Percentiles rank a stretch among this genome's conserved stretches.
Conservation (phyloP, 2,329 filamentous ascomycete species). For the Zymoseptoria crescenta region DNA sequence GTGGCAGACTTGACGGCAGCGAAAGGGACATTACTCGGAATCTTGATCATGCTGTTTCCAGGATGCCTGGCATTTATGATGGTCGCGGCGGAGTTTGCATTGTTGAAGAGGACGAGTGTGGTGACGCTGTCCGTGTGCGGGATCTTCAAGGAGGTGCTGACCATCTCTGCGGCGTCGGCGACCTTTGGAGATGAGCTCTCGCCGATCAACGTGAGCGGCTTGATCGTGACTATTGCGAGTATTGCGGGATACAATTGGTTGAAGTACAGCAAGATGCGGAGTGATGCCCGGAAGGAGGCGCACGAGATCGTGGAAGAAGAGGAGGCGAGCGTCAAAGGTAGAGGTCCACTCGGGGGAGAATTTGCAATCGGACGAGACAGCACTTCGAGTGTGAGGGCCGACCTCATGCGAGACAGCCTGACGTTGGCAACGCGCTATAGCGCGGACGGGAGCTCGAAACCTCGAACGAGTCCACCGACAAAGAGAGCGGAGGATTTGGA, state of each 20-base stretch:
- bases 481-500: constrained; percentile 42
- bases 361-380: constrained; percentile 14
- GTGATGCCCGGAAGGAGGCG: constrained; percentile 54
- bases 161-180: constrained; percentile 78
- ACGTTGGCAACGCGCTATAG: constrained; percentile 10
- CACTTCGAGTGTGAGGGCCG: constrained; percentile 25
- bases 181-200: constrained; percentile 87
- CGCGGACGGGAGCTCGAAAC: constrained; percentile 10
- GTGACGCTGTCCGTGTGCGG: constrained; percentile 94
- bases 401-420: constrained; percentile 16
- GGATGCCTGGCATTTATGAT: constrained; percentile 89
- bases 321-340: constrained; percentile 3
- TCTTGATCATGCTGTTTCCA: constrained; percentile 76
- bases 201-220: constrained; percentile 74
- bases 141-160: constrained; percentile 98
- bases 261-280: constrained; percentile 83
- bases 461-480: constrained; percentile 27
- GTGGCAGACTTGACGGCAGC: constrained; percentile 55
- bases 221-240: constrained; percentile 75
- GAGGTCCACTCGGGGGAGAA: constrained; percentile 3
- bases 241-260: constrained; percentile 91
- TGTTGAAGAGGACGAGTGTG: constrained; percentile 89
- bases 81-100: constrained; percentile 92
- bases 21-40: constrained; percentile 60
- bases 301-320: constrained; percentile 34